Base-by-base conservation (phyloP, 2,329 filamentous ascomycete genomes). In the Emergomyces pasteurianus region DNA sequence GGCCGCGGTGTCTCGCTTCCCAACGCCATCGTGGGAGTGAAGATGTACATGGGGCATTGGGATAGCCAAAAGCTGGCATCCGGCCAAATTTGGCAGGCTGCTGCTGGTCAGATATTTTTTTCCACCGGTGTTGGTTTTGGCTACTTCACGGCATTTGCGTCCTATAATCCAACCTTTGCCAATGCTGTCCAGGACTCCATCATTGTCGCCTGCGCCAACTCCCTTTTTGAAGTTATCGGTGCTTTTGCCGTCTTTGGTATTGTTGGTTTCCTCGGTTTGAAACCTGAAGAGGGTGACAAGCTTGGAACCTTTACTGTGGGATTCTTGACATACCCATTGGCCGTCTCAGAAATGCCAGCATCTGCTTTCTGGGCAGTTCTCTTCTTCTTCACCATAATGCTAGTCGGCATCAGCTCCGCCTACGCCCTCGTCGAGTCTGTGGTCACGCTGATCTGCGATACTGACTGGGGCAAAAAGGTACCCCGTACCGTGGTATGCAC, bases 161-260 rank as follows among this genome's bases (percentile, higher is more conserved):
- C 78, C 0, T 83, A 82, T 68, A 82, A 82, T 60, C 67, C 70
- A 66, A 79, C 72, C 64, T 76, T 81, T 66, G 78, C 80, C 12
- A 82, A 83, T 58, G 80, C 80, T 1, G 81, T 83, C 1, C 78
- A 80, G 75, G 81, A 83, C 63, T 79, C 81, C 0, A 73, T 81
- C 52, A 70, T 82, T 23, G 80, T 83, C 36, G 79, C 79, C 31
- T 67, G 72, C 34, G 80, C 78, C 65, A 82, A 83, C 52, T 78
- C 79, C 0, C 64, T 81, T 0, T 83, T 82, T 54, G 80, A 83
- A 63, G 80, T 79, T 36, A 76, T 76, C 36, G 74, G 74, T 4
- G 75, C 74, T 1, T 76, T 76, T 61, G 72, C 73, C 7, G 70
- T 81, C 1, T 83, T 81, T 60, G 80, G 80, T 23, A 77, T 83